Percentiles rank a stretch among this genome's conserved stretches.
Conservation (phyloP, 371 early-diverging fungal genomes). For the Mycotypha africana region DNA sequence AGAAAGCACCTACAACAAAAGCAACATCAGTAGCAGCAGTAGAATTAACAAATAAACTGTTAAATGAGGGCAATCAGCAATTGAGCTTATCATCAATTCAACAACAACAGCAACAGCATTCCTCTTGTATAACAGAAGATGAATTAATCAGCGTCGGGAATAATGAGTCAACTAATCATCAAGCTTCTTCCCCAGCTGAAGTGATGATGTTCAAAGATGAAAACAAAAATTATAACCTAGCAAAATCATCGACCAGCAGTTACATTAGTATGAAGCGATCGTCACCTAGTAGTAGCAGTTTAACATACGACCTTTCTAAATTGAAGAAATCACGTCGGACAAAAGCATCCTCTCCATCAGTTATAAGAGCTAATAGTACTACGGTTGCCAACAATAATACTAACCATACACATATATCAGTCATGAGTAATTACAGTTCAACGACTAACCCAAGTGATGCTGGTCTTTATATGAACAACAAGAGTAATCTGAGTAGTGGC, state of each 20-base stretch:
- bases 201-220: too few species aligned
- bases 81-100: too few species aligned
- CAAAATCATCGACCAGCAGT: too few species aligned
- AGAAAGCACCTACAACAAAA: neutral
- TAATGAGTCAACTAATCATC: too few species aligned
- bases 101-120: too few species aligned
- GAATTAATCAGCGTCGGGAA: too few species aligned
- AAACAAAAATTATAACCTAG: too few species aligned
- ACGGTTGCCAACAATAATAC: neutral
- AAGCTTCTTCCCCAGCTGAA: too few species aligned
- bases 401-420: constrained; percentile 1
- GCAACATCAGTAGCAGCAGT: neutral
- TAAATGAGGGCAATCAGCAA: too few species aligned
- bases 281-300: neutral
- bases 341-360: neutral
- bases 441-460: neutral
- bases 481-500: constrained; percentile 9
- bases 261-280: neutral
- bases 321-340: neutral
- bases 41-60: neutral
- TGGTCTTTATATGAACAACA: constrained; percentile 1
- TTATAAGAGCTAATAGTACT: neutral
- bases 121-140: too few species aligned
- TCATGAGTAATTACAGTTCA: constrained; percentile 2
- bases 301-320: neutral